phyloP scores from a whole-genome alignment of 345 rosid genomes.

The Passiflora organensis region DNA sequence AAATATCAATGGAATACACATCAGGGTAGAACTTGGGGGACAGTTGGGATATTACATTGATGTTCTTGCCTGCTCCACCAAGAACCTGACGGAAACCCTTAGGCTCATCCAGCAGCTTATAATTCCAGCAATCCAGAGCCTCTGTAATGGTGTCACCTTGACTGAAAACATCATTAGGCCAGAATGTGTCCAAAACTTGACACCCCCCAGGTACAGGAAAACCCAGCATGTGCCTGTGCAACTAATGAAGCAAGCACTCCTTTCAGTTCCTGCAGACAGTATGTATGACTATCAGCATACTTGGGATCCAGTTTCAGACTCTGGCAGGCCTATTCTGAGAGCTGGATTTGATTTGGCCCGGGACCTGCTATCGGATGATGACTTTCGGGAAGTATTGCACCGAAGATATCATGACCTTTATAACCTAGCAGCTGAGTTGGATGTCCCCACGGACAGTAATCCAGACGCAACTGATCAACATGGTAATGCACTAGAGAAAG shows the following conservation, averaged over 20 bases:
- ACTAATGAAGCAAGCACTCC: slow-evolving; percentile 69
- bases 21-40: slow-evolving; percentile 92
- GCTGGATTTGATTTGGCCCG: slow-evolving; percentile 86
- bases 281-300: slow-evolving; percentile 97
- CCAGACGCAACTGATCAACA: slow-evolving; percentile 40
- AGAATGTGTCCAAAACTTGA: slow-evolving; percentile 65
- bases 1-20: slow-evolving; percentile 65
- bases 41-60: slow-evolving; percentile 80
- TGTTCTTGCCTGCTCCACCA: slow-evolving; percentile 82
- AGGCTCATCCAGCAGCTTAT: slow-evolving; percentile 70
- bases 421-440: slow-evolving; percentile 82
- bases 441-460: slow-evolving; percentile 50
- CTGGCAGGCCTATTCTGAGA: slow-evolving; percentile 52
- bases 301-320: slow-evolving; percentile 64
- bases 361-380: slow-evolving; percentile 88
- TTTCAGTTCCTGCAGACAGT: slow-evolving; percentile 82
- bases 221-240: slow-evolving; percentile 59
- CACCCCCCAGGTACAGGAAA: slow-evolving; percentile 75
- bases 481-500: slow-evolving; percentile 39
- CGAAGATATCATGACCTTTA: slow-evolving; percentile 71
- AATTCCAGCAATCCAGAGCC: slow-evolving; percentile 74
- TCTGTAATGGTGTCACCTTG: slow-evolving; percentile 77
- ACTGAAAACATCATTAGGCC: slow-evolving; percentile 73
- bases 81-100: slow-evolving; percentile 81
- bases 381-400: slow-evolving; percentile 85